Base-by-base conservation (phyloP, 495 filamentous ascomycete genomes). In the Lasiosphaeris hirsuta region DNA sequence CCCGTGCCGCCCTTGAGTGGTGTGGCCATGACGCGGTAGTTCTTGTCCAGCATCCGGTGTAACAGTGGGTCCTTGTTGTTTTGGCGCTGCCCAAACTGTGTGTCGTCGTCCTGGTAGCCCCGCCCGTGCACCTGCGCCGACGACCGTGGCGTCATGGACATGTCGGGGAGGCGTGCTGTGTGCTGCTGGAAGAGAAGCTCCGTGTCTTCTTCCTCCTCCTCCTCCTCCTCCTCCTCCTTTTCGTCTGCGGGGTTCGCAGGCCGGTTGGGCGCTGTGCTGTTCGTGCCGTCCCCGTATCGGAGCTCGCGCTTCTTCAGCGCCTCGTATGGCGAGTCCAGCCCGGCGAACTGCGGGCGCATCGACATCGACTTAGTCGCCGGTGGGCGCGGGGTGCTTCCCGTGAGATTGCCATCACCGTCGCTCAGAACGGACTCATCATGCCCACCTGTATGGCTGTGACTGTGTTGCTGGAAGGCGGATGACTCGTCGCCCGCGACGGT, bases 11-110 rank as follows among this genome's bases (percentile, higher is more conserved):
- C 59, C 54, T 77, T 88, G 49, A 90, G 85, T 0, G 94, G 95
- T 8, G 94, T 98, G 10, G 94, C 92, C 74, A 91, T 88, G 1
- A 98, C 74, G 33, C 95, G 89, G 72, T 95, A 98, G 42, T 88
- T 97, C 68, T 94, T 96, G 74, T 97, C 90, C 7, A 90, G 83
- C 37, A 97, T 78, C 56, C 87, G 87, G 68, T 98, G 94, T 10
- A 98, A 77, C 7, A 98, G 79, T 1, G 86, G 84, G 67, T 96
- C 90, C 18, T 75, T 76, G 57, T 76, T 64, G 61, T 73, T 74
- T 14, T 11, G 14, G 7, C 43, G 65, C 72, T 76, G 41, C 74
- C 69, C 9, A 76, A 78, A 60, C 73, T 73, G 42, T 56, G 77
- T 60, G 74, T 64, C 49, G 51, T 73, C 71, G 63, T 74, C 66